Evolutionary conservation across 441 rosid genomes (phyloP).

Genomic region (Sinapis alba): DNA sequence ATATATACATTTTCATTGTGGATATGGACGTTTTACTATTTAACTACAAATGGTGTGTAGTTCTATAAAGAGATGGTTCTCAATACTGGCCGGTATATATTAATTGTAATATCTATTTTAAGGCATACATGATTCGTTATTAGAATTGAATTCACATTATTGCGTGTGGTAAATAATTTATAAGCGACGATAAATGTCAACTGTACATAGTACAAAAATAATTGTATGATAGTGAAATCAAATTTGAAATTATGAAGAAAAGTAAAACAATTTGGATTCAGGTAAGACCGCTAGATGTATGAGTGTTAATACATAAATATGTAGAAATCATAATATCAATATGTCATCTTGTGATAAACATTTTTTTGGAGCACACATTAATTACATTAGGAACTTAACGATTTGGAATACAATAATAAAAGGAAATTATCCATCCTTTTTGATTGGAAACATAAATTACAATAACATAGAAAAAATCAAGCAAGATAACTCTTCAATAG

Average conservation of each 20-base stretch:
- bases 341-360: neutral
- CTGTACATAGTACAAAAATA: neutral
- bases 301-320: neutral
- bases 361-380: no score
- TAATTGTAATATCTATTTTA: neutral
- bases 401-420: no score
- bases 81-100: neutral
- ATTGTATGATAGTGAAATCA: neutral
- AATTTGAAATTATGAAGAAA: neutral
- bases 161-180: neutral
- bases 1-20: neutral
- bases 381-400: no score
- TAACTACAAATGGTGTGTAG: constrained; percentile 11
- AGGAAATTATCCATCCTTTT: no score
- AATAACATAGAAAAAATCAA: no score
- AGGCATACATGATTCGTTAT: neutral
- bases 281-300: neutral
- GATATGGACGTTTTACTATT: neutral
- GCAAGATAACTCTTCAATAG: no score
- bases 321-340: neutral
- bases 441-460: no score
- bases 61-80: neutral
- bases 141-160: neutral
- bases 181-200: neutral
- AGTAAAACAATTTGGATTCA: neutral